Evolutionary conservation across 139 green algal genomes (phyloP).

Genomic region (Zygnema circumcarinatum): DNA sequence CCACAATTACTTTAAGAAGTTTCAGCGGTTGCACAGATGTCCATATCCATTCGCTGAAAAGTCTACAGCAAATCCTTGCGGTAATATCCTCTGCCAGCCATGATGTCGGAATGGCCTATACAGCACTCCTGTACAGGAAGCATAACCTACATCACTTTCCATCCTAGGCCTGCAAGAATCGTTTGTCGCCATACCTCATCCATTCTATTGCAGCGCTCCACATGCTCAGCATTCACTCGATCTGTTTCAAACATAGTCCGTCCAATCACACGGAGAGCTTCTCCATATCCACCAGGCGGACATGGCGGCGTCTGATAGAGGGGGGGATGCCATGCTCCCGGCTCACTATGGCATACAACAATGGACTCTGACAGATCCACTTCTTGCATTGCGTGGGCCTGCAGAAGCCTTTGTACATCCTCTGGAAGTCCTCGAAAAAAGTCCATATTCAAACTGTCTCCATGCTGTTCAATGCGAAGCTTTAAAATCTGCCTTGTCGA

Average conservation of each 20-base stretch:
- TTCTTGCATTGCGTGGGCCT: neutral
- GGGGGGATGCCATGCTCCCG: slow-evolving; percentile 59
- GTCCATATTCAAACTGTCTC: slow-evolving; percentile 29
- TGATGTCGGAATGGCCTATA: too few species aligned
- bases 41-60: too few species aligned
- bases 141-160: too few species aligned
- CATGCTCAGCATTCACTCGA: slow-evolving; percentile 42
- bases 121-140: too few species aligned
- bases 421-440: slow-evolving; percentile 46
- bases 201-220: slow-evolving; percentile 62
- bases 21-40: too few species aligned
- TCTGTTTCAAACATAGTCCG: slow-evolving; percentile 70
- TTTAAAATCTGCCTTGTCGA: neutral
- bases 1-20: too few species aligned
- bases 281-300: slow-evolving; percentile 39
- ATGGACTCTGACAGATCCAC: slow-evolving; percentile 30
- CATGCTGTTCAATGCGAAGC: slow-evolving; percentile 44
- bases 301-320: slow-evolving; percentile 58
- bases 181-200: slow-evolving; percentile 51
- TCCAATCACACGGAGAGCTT: slow-evolving; percentile 36
- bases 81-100: too few species aligned
- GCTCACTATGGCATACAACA: slow-evolving; percentile 63
- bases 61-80: too few species aligned
- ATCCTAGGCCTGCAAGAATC: too few species aligned
- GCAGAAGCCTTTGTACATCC: neutral